Conservation (phyloP, 2,329 filamentous ascomycete species). For the Colletotrichum orbiculare region DNA sequence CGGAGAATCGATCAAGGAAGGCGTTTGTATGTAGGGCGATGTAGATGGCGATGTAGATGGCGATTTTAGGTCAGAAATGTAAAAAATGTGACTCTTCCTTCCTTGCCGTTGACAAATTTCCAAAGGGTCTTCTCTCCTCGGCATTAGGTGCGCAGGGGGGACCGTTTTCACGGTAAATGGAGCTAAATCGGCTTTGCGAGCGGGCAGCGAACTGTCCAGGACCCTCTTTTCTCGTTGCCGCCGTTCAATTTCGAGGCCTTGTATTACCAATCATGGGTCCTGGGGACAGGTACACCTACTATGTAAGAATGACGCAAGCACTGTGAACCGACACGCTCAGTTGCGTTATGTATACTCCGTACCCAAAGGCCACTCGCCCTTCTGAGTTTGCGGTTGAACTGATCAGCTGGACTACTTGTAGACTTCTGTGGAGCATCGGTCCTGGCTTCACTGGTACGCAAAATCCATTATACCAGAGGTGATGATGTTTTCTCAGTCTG, state of each 20-base stretch:
- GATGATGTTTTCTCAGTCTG: too few relatives aligned
- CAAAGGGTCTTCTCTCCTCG: slow-evolving; percentile 16
- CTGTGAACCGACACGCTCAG: too few relatives aligned
- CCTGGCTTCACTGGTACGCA: too few relatives aligned
- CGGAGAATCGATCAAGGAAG: too few relatives aligned
- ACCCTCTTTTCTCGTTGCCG: slow-evolving; percentile 19
- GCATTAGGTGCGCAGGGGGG: slow-evolving; percentile 20
- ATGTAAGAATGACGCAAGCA: slow-evolving; percentile 25
- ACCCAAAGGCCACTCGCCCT: too few relatives aligned
- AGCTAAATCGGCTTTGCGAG: slow-evolving; percentile 22
- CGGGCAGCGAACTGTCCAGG: slow-evolving; percentile 5
- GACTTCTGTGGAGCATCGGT: too few relatives aligned
- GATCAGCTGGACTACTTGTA: too few relatives aligned
- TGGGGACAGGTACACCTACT: not conserved
- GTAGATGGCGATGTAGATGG: too few relatives aligned
- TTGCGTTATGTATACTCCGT: too few relatives aligned
- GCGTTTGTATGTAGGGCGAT: too few relatives aligned
- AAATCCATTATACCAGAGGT: too few relatives aligned
- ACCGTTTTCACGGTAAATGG: not conserved
- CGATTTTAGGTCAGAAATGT: not conserved
- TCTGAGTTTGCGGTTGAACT: too few relatives aligned
- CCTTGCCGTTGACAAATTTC: slow-evolving; percentile 14
- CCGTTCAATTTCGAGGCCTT: slow-evolving; percentile 31
- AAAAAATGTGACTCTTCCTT: slow-evolving; percentile 10
- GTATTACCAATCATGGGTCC: slow-evolving; percentile 35